Evolutionary conservation across 2,329 filamentous ascomycete genomes (phyloP).

Genomic region (Aureobasidium pullulans): DNA sequence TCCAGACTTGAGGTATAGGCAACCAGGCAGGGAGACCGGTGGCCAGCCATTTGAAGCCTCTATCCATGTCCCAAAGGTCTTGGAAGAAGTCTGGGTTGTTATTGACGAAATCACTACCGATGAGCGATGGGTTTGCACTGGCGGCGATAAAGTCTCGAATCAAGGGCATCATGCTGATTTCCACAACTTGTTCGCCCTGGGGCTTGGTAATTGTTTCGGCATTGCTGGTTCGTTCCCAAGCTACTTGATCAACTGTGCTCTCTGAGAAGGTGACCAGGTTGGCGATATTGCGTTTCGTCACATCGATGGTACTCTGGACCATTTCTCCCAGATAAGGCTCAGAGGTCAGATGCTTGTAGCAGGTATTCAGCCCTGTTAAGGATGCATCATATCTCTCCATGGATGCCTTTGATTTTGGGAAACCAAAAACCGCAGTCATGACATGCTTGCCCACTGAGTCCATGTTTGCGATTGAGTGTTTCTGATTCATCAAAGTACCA

Average conservation of each 20-base stretch:
- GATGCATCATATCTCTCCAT: constrained; percentile 30
- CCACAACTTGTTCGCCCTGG: constrained; percentile 39
- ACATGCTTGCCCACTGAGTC: constrained; percentile 22
- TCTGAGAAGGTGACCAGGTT: constrained; percentile 53
- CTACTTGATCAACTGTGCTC: constrained; percentile 53
- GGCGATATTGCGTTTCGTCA: constrained; percentile 40
- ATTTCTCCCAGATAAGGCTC: constrained; percentile 40
- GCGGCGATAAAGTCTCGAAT: constrained; percentile 52
- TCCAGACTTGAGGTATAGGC: constrained; percentile 44
- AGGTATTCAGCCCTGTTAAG: constrained; percentile 27
- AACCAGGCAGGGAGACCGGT: constrained; percentile 50
- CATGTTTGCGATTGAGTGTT: constrained; percentile 25
- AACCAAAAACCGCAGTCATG: constrained; percentile 35
- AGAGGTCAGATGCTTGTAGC: constrained; percentile 38
- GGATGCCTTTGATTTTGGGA: constrained; percentile 25
- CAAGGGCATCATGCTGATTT: constrained; percentile 46
- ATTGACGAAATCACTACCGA: constrained; percentile 45
- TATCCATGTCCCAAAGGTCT: constrained; percentile 50
- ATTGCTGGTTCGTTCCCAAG: constrained; percentile 52
- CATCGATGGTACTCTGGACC: constrained; percentile 30
- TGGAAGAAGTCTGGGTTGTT: constrained; percentile 47
- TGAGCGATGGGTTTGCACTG: constrained; percentile 41
- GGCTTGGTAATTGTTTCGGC: constrained; percentile 36
- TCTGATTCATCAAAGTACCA: constrained; percentile 33
- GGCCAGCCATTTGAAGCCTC: constrained; percentile 46